A percentile compares a stretch with the other conserved stretches of the same genome.
These are phyloP conservation scores for Pseudonitzschia pungens DNA, from an alignment of 108 stramenopile species.

Conservation along the genomic window DNA sequence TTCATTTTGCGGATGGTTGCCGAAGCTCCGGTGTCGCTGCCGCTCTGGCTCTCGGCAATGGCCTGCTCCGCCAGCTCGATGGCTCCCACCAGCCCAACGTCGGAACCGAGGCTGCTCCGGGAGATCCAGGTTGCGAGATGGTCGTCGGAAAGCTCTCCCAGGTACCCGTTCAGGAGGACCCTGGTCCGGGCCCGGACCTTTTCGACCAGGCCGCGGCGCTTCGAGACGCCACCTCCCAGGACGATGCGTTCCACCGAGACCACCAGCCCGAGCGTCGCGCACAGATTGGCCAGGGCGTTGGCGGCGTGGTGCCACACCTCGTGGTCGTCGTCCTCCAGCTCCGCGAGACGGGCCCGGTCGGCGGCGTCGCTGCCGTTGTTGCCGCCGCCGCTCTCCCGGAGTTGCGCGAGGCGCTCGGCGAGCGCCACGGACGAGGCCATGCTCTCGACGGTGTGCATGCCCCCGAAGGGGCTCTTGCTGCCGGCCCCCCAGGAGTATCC, in stretches of 20 bases:
- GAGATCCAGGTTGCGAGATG: constrained; percentile 45
- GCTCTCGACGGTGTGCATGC: constrained; percentile 73
- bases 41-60: constrained; percentile 6
- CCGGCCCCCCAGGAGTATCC: constrained; percentile 84
- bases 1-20: not conserved
- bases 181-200: constrained; percentile 60
- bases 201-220: constrained; percentile 64
- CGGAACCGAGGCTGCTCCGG: constrained; percentile 36
- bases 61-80: constrained; percentile 72
- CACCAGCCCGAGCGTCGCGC: constrained; percentile 79
- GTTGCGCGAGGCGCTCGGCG: constrained; percentile 58
- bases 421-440: constrained; percentile 71
- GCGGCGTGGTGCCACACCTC: constrained; percentile 88
- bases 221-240: constrained; percentile 92
- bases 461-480: constrained; percentile 58
- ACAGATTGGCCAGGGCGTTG: constrained; percentile 91
- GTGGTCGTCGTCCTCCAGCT: constrained; percentile 68
- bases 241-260: constrained; percentile 88
- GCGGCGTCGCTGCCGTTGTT: not conserved
- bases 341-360: constrained; percentile 46
- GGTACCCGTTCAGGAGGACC: constrained; percentile 88
- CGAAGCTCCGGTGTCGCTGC: not conserved
- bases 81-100: constrained; percentile 79
- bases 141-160: constrained; percentile 47
- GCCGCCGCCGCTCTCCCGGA: not conserved